Percentiles rank a stretch among this genome's conserved stretches.
Conservation (phyloP, 179 eudicot species). For the Gypsophila paniculata region DNA sequence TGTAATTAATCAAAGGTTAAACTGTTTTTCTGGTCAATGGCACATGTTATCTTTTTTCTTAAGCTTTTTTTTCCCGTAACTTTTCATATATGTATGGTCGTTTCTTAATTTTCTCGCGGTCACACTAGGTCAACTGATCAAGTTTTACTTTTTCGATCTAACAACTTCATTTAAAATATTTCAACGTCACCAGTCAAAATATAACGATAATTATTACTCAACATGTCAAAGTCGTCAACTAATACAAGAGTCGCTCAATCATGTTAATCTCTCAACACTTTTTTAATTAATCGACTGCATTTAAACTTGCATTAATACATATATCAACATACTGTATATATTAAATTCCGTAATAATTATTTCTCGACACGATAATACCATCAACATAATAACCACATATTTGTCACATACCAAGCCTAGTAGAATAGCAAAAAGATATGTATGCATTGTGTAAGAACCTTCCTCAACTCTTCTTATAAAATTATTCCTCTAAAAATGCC, state of each 20-base stretch:
- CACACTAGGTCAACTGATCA: too few relatives aligned
- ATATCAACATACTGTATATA: too few relatives aligned
- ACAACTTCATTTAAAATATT: too few relatives aligned
- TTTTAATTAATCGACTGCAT: too few relatives aligned
- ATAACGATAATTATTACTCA: too few relatives aligned
- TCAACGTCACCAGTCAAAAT: too few relatives aligned
- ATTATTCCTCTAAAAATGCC: slow-evolving; percentile 21
- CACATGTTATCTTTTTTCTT: neutral
- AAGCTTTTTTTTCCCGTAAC: neutral
- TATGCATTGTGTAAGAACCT: slow-evolving; percentile 20
- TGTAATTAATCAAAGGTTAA: neutral
- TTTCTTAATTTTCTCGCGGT: too few relatives aligned
- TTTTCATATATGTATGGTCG: neutral
- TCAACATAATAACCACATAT: neutral
- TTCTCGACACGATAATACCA: slow-evolving; percentile 11
- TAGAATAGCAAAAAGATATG: slow-evolving; percentile 6
- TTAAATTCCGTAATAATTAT: neutral
- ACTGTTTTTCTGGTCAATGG: slow-evolving; percentile 1
- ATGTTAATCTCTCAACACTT: too few relatives aligned
- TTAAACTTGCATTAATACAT: too few relatives aligned
- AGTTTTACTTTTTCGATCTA: too few relatives aligned
- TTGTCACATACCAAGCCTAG: slow-evolving; percentile 15
- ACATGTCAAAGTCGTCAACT: too few relatives aligned
- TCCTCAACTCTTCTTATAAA: slow-evolving; percentile 17
- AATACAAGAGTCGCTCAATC: too few relatives aligned